Percentiles rank a stretch among this genome's conserved stretches.
phyloP scores from a whole-genome alignment of 805 yeast genomes.

The Middelhovenomyces tepae region DNA sequence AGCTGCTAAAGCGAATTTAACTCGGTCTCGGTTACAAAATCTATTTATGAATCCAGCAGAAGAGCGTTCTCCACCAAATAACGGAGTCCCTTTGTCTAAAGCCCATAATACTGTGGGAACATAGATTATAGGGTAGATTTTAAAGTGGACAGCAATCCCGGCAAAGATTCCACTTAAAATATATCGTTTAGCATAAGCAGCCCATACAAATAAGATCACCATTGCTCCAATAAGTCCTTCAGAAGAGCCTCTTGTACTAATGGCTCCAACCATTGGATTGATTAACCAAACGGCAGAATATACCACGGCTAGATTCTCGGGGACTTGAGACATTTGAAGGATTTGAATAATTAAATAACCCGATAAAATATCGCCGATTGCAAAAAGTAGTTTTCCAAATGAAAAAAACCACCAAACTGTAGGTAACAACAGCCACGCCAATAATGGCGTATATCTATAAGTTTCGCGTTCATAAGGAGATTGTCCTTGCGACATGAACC shows the following conservation, averaged over 20 bases:
- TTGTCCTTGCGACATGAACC: slow-evolving; percentile 45
- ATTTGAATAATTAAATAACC: slow-evolving; percentile 51
- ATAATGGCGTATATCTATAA: slow-evolving; percentile 84
- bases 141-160: slow-evolving; percentile 83
- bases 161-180: slow-evolving; percentile 39
- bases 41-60: slow-evolving; percentile 20
- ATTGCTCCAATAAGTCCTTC: slow-evolving; percentile 82
- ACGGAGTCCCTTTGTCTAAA: slow-evolving; percentile 21
- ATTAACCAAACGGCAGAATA: slow-evolving; percentile 69
- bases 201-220: slow-evolving; percentile 45
- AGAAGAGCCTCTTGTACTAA: slow-evolving; percentile 87
- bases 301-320: slow-evolving; percentile 30
- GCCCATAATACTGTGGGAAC: slow-evolving; percentile 58
- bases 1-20: slow-evolving; percentile 36
- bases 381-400: slow-evolving; percentile 75
- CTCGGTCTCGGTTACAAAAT: slow-evolving; percentile 35
- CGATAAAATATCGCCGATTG: slow-evolving; percentile 70
- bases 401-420: slow-evolving; percentile 41
- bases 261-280: slow-evolving; percentile 92
- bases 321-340: slow-evolving; percentile 26
- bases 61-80: slow-evolving; percentile 14
- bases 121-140: slow-evolving; percentile 86
- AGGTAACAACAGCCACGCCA: slow-evolving; percentile 78
- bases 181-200: slow-evolving; percentile 33
- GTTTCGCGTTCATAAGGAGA: slow-evolving; percentile 85